A percentile compares a stretch with the other conserved stretches of the same genome.
phyloP scores from a whole-genome alignment of 2,329 filamentous ascomycete genomes.

The Pseudogymnoascus sp. region DNA sequence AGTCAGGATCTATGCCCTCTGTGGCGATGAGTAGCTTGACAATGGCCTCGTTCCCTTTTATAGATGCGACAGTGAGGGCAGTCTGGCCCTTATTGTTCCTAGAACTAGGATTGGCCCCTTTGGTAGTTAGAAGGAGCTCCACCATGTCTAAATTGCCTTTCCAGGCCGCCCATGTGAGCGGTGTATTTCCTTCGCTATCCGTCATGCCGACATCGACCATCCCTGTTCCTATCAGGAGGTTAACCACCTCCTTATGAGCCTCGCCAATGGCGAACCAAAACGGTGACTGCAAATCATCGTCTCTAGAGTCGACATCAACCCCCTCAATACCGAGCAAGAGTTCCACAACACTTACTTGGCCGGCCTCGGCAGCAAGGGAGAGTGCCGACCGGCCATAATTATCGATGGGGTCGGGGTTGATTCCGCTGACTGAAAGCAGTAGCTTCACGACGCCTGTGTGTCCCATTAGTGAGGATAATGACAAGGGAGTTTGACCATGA shows the following conservation, averaged over 20 bases:
- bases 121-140: neutral
- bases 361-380: neutral
- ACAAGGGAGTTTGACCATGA: slow-evolving; percentile 17
- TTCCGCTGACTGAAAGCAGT: neutral
- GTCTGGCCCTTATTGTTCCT: neutral
- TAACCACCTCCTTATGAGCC: neutral
- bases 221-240: neutral
- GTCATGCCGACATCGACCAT: neutral
- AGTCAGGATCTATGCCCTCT: neutral
- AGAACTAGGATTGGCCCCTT: neutral
- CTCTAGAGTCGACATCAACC: neutral
- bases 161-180: neutral
- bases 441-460: neutral
- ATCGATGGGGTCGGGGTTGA: neutral
- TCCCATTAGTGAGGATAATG: slow-evolving; percentile 13
- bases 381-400: neutral
- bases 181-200: slow-evolving; percentile 5
- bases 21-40: neutral
- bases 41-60: neutral
- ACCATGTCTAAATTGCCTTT: neutral
- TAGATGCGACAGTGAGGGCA: neutral
- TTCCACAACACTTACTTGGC: neutral
- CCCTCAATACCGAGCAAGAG: neutral
- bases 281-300: neutral
- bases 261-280: neutral